phyloP scores from a whole-genome alignment of 2,329 filamentous ascomycete genomes.

The Colletotrichum sp. region DNA sequence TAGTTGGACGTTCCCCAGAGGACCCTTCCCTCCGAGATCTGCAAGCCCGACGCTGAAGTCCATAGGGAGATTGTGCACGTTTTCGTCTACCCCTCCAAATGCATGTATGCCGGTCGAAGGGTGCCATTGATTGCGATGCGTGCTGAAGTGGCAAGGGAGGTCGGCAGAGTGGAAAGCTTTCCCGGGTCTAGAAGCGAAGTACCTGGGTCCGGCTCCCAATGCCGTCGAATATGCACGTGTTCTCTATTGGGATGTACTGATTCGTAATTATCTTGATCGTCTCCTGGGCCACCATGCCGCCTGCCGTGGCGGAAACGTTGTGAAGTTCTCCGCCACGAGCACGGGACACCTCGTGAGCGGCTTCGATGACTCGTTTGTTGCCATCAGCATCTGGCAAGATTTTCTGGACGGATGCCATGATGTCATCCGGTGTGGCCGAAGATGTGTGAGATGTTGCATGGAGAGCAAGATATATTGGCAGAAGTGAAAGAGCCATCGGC shows the following conservation, averaged over 20 bases:
- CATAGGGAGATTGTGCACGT: slow-evolving; percentile 25
- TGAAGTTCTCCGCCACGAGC: slow-evolving; percentile 87
- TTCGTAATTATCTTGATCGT: slow-evolving; percentile 87
- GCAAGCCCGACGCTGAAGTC: slow-evolving; percentile 29
- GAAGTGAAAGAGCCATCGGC: slow-evolving; percentile 61
- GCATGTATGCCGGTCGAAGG: not conserved
- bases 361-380: slow-evolving; percentile 56
- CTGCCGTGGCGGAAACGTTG: slow-evolving; percentile 86
- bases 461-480: slow-evolving; percentile 74
- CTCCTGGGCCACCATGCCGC: slow-evolving; percentile 96
- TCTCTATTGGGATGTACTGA: slow-evolving; percentile 75
- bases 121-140: not conserved
- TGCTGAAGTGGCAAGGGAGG: slow-evolving; percentile 18
- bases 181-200: slow-evolving; percentile 50
- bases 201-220: slow-evolving; percentile 67
- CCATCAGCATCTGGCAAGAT: slow-evolving; percentile 51
- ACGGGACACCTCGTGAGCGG: slow-evolving; percentile 72
- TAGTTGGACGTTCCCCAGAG: slow-evolving; percentile 28
- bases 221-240: slow-evolving; percentile 74
- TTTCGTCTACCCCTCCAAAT: not conserved
- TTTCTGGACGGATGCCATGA: slow-evolving; percentile 52
- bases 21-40: slow-evolving; percentile 33
- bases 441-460: slow-evolving; percentile 54
- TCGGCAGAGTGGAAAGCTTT: slow-evolving; percentile 22
- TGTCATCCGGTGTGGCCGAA: slow-evolving; percentile 54